phyloP scores from a whole-genome alignment of 2,329 filamentous ascomycete species.

The Colletotrichum filicis region DNA sequence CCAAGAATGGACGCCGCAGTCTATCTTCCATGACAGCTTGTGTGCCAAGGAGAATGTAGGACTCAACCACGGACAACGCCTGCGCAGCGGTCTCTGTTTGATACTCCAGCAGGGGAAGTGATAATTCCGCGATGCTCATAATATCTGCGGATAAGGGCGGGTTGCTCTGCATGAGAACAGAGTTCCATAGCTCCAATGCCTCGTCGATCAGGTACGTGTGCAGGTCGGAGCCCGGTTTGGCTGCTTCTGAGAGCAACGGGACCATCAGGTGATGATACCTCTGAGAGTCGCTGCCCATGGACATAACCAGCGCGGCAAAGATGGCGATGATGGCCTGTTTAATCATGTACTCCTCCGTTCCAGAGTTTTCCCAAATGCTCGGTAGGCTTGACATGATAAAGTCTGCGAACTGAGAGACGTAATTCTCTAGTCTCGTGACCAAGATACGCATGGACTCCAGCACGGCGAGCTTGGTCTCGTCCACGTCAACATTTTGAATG shows the following conservation, averaged over 20 bases:
- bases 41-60: constrained; percentile 77
- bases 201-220: constrained; percentile 91
- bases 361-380: constrained; percentile 84
- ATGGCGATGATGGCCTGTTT: constrained; percentile 94
- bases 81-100: constrained; percentile 71
- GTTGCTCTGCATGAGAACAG: constrained; percentile 75
- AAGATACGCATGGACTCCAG: constrained; percentile 86
- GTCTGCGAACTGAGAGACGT: constrained; percentile 77
- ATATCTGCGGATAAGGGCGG: constrained; percentile 71
- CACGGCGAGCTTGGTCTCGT: constrained; percentile 91
- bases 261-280: constrained; percentile 84
- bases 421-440: constrained; percentile 82
- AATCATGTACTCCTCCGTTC: constrained; percentile 85
- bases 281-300: constrained; percentile 82
- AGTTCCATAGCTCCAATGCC: constrained; percentile 87
- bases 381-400: constrained; percentile 85
- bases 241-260: constrained; percentile 83
- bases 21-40: constrained; percentile 70
- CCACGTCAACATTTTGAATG: constrained; percentile 81
- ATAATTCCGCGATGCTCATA: constrained; percentile 69
- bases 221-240: constrained; percentile 79
- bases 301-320: constrained; percentile 84
- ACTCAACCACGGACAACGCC: constrained; percentile 73
- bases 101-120: constrained; percentile 74
- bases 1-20: constrained; percentile 61